phyloP scores from a whole-genome alignment of 106 monocot species.

The Gastrodia elata region DNA sequence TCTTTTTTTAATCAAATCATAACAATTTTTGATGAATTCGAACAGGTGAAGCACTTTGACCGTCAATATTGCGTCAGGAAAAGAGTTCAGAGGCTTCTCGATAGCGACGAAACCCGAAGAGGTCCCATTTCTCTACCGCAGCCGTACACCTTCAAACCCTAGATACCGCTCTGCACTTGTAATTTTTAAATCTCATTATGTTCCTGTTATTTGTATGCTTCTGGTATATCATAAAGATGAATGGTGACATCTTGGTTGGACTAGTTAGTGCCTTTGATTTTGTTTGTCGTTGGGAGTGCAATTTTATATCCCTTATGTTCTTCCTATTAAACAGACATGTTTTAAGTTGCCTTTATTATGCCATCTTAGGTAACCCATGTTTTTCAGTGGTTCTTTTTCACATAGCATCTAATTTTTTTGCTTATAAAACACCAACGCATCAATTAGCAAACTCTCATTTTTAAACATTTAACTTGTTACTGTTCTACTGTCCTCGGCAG shows the following conservation, averaged over 20 bases:
- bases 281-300: neutral
- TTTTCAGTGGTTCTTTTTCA: too few species aligned
- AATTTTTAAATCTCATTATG: neutral
- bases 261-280: neutral
- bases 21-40: neutral
- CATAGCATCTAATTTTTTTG: too few species aligned
- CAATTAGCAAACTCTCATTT: too few species aligned
- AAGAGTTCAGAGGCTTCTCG: constrained; percentile 67
- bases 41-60: constrained; percentile 95
- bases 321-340: neutral
- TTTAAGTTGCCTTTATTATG: neutral
- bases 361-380: too few species aligned
- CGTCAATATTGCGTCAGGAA: constrained; percentile 79
- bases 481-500: too few species aligned
- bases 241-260: neutral
- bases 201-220: neutral
- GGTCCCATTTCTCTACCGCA: constrained; percentile 88
- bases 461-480: too few species aligned
- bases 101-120: constrained; percentile 48
- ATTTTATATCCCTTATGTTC: neutral
- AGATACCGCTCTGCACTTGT: neutral
- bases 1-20: too few species aligned
- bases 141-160: constrained; percentile 66
- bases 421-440: too few species aligned
- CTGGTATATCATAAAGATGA: neutral